phyloP scores from a whole-genome alignment of 23 red algal species.

The Chondrus crispus region DNA sequence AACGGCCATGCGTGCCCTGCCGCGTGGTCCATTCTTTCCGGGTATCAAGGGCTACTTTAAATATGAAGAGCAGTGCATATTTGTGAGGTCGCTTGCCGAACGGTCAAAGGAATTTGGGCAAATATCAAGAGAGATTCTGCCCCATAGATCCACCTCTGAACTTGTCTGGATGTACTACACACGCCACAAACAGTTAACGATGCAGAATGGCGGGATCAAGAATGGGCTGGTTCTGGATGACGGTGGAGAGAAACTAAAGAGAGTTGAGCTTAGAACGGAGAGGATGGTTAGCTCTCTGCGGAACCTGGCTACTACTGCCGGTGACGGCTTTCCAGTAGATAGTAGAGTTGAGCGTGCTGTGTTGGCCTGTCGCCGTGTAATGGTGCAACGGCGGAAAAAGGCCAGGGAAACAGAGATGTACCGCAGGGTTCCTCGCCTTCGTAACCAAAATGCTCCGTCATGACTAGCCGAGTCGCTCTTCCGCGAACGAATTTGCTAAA shows the following conservation, averaged over 20 bases:
- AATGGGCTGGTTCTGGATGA: slow-evolving; percentile 27
- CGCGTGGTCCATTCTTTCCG: slow-evolving; percentile 42
- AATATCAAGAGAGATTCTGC: slow-evolving; percentile 53
- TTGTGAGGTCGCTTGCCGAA: slow-evolving; percentile 62
- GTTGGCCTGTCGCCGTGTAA: neutral
- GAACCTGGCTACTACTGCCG: slow-evolving; percentile 13
- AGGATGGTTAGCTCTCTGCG: neutral
- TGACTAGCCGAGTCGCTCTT: no score
- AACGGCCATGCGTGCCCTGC: neutral
- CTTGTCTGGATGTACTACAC: slow-evolving; percentile 73
- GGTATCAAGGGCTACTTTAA: slow-evolving; percentile 34
- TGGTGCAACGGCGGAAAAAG: no score
- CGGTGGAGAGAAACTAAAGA: slow-evolving; percentile 6
- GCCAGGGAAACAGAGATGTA: no score
- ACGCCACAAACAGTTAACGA: slow-evolving; percentile 61
- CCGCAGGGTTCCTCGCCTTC: no score
- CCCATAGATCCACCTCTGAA: slow-evolving; percentile 31
- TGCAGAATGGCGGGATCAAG: slow-evolving; percentile 42
- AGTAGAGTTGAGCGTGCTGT: neutral
- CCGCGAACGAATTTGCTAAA: no score
- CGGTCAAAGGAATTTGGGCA: slow-evolving; percentile 50
- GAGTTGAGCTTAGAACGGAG: neutral
- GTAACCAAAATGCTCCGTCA: no score
- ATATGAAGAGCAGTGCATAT: slow-evolving; percentile 51
- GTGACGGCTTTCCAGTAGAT: slow-evolving; percentile 61